Evolutionary conservation across 148 eudicot species (phyloP).

Genomic region (Bassia scoparia): DNA sequence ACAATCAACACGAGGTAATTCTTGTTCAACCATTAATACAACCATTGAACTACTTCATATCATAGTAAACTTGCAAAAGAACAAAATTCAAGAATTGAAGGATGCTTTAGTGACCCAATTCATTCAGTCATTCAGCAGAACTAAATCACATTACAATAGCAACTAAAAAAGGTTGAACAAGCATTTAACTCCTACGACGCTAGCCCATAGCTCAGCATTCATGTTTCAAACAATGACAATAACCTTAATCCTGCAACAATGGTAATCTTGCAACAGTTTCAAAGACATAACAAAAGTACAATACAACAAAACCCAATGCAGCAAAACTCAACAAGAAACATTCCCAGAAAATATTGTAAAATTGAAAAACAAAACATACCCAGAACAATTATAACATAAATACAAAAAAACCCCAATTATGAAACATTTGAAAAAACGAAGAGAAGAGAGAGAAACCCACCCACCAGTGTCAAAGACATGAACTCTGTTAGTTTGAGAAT

Average conservation of each 20-base stretch:
- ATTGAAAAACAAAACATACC: not conserved
- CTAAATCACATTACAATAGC: no score
- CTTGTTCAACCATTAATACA: not conserved
- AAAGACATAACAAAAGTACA: not conserved
- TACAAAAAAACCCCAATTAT: not conserved
- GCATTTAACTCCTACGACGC: no score
- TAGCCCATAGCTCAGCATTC: no score
- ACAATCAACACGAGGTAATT: not conserved
- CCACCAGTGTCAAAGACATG: constrained; percentile 81
- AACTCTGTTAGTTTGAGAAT: constrained; percentile 72
- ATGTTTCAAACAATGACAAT: no score
- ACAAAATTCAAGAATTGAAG: not conserved
- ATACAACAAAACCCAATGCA: not conserved
- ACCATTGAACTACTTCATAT: no score
- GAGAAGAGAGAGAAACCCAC: constrained; percentile 16
- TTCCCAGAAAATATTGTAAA: not conserved
- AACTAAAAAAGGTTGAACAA: no score
- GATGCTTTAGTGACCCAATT: not conserved
- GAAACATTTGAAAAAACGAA: not conserved
- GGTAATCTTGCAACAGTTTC: no score
- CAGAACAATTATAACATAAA: not conserved
- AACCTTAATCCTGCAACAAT: no score
- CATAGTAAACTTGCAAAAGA: not conserved
- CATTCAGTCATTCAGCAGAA: no score
- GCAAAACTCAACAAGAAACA: not conserved